Evolutionary conservation across 306 rosid genomes (phyloP), one percentile per base, ranked within the genome.

Genomic region (Pachyrhizus erosus): DNA sequence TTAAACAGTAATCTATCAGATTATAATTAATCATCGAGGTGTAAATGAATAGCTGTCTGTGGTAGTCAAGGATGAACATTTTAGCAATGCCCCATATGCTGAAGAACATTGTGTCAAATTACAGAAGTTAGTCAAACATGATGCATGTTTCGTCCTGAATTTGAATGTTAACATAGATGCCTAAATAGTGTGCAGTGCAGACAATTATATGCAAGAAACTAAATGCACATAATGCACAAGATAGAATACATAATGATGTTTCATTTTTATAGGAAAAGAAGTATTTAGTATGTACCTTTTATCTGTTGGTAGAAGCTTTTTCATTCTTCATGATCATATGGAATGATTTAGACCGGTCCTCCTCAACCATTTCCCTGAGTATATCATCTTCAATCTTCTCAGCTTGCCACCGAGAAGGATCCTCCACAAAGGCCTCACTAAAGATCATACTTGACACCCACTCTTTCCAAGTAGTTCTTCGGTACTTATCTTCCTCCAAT

Each of bases 391-490:
- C 99, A 68, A 95, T 89, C 88, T 95, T 95, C 82, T 95, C 87
- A 3, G 93, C 91, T 85, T 95, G 97, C 99, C 98, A 90, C 31
- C 68, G 82, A 14, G 99, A 93, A 77, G 96, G 98, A 52, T 93
- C 99, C 86, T 93, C 98, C 78, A 91, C 99, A 75, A 93, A 93
- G 0, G 83, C 99, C 87, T 95, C 99, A 3, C 97, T 93, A 74
- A 95, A 95, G 52, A 93, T 95, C 99, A 95, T 95, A 84, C 92
- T 90, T 1, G 99, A 95, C 5, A 95, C 98, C 98, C 98, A 91
- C 77, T 93, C 99, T 84, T 95, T 95, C 99, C 99, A 88, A 2
- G 98, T 90, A 34, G 98, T 95, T 86, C 93, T 86, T 27, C 86
- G 31, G 70, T 91, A 89, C 84, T 93, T 95, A 29, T 92, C 93